Percentiles rank a stretch among this genome's conserved stretches.
Evolutionary conservation across 1,284 basidiomycete species (phyloP).

Genomic region (Rhodotorula sp.): DNA sequence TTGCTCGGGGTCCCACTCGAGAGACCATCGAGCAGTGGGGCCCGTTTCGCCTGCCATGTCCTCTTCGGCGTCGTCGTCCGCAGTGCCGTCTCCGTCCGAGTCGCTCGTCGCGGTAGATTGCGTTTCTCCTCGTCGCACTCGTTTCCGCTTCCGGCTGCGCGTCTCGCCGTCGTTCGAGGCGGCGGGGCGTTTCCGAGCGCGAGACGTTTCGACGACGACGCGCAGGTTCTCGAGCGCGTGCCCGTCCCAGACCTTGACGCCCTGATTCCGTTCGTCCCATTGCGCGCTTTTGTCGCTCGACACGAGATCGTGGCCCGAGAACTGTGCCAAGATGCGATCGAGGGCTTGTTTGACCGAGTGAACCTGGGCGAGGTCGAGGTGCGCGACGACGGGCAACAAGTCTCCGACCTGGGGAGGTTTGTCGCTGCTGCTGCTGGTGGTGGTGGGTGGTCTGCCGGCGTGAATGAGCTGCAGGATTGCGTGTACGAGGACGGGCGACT

Average conservation of each 20-base stretch:
- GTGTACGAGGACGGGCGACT: slow-evolving; percentile 14
- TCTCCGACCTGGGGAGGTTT: slow-evolving; percentile 13
- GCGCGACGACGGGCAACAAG: slow-evolving; percentile 29
- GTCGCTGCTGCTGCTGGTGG: no score
- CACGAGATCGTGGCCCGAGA: slow-evolving; percentile 13
- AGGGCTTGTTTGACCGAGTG: slow-evolving; percentile 29
- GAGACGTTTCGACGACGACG: slow-evolving; percentile 10
- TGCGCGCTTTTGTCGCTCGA: neutral
- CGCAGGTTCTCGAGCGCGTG: slow-evolving; percentile 2
- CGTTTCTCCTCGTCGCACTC: neutral
- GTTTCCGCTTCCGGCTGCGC: neutral
- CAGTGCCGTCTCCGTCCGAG: neutral
- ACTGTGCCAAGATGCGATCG: slow-evolving; percentile 24
- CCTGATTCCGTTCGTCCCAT: slow-evolving; percentile 19
- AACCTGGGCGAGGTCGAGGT: slow-evolving; percentile 23
- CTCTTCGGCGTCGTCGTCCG: neutral
- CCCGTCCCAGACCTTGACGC: slow-evolving; percentile 19
- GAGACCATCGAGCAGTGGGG: slow-evolving; percentile 11
- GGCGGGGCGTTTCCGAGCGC: neutral
- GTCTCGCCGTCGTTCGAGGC: neutral
- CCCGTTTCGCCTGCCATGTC: neutral
- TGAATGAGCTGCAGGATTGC: slow-evolving; percentile 6
- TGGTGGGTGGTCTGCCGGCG: neutral
- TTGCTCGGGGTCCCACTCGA: slow-evolving; percentile 24
- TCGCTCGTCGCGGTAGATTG: neutral